Evolutionary conservation across 768 basidiomycete species (phyloP).

Genomic region (Omphalotus guepiniiformis): DNA sequence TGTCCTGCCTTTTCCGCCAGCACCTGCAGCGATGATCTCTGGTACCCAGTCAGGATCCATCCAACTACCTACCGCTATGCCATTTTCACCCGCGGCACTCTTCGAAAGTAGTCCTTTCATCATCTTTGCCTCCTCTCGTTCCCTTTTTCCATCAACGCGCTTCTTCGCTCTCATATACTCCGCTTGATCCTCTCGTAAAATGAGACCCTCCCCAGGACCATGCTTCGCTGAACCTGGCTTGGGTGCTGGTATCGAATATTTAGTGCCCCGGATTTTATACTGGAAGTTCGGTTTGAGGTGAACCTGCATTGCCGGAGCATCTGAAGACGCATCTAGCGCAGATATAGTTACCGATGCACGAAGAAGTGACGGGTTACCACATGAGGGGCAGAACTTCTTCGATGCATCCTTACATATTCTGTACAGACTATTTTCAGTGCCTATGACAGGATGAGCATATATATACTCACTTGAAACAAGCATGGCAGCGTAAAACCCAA

Average conservation of each 20-base stretch:
- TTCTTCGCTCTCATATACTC: constrained; percentile 85
- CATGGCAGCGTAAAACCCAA: constrained; percentile 96
- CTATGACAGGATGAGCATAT: constrained; percentile 2
- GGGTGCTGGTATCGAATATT: constrained; percentile 88
- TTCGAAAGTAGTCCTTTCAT: constrained; percentile 54
- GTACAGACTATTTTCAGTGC: neutral
- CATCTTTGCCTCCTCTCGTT: constrained; percentile 77
- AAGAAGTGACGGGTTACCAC: constrained; percentile 87
- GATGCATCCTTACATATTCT: constrained; percentile 95
- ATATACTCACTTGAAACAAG: constrained; percentile 91
- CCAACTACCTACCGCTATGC: constrained; percentile 70
- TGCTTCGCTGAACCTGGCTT: constrained; percentile 85
- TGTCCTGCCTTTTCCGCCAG: constrained; percentile 68
- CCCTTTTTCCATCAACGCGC: constrained; percentile 64
- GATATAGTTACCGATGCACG: constrained; percentile 88
- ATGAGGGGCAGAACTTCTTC: constrained; percentile 96
- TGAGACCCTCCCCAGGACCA: constrained; percentile 75
- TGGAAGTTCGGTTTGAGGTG: constrained; percentile 97
- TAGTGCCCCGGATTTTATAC: constrained; percentile 86
- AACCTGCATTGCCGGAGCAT: constrained; percentile 71
- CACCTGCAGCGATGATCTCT: constrained; percentile 63
- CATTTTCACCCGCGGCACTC: constrained; percentile 43
- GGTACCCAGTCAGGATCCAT: constrained; percentile 96
- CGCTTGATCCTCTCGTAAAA: constrained; percentile 89
- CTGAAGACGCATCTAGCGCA: constrained; percentile 53